phyloP scores from a whole-genome alignment of 192 early-diverging fungal species.

The Coemansia sp. region DNA sequence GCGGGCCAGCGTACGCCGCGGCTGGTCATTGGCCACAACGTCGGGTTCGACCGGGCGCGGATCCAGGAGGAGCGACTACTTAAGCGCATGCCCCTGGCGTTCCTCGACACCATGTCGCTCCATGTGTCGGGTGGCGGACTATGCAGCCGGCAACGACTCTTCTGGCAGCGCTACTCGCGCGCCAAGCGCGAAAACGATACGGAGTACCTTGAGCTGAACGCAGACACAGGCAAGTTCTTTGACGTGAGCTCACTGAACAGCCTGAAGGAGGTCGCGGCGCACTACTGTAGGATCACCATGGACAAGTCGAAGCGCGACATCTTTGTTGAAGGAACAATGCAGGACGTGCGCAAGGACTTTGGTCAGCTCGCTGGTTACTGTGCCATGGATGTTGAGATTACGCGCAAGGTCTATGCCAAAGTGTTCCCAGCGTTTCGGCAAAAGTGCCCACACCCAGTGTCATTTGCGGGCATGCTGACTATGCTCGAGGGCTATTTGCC shows the following conservation, averaged over 20 bases:
- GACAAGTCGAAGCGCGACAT: slow-evolving; percentile 63
- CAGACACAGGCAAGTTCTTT: slow-evolving; percentile 53
- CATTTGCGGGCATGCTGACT: slow-evolving; percentile 84
- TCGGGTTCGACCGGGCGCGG: slow-evolving; percentile 87
- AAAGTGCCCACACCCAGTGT: slow-evolving; percentile 92
- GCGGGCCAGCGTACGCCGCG: slow-evolving; percentile 46
- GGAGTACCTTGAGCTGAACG: slow-evolving; percentile 51
- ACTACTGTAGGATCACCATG: slow-evolving; percentile 67
- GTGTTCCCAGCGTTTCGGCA: slow-evolving; percentile 68
- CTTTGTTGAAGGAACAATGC: slow-evolving; percentile 59
- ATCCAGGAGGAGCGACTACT: slow-evolving; percentile 81
- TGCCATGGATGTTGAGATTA: slow-evolving; percentile 79
- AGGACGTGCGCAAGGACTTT: slow-evolving; percentile 65
- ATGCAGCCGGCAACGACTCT: slow-evolving; percentile 80
- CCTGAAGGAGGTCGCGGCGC: slow-evolving; percentile 72
- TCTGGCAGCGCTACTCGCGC: slow-evolving; percentile 73
- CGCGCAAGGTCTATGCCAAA: slow-evolving; percentile 65
- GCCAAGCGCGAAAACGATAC: slow-evolving; percentile 48
- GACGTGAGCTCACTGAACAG: slow-evolving; percentile 62
- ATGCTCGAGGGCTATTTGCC: slow-evolving; percentile 88
- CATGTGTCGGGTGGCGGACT: slow-evolving; percentile 87
- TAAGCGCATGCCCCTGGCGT: slow-evolving; percentile 57
- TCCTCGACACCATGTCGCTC: slow-evolving; percentile 91
- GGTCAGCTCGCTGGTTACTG: slow-evolving; percentile 75
- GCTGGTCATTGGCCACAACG: slow-evolving; percentile 85